Evolutionary conservation across 495 filamentous ascomycete species (phyloP), one percentile per base, ranked within the genome.

Genomic region (Penicillium alfredii): DNA sequence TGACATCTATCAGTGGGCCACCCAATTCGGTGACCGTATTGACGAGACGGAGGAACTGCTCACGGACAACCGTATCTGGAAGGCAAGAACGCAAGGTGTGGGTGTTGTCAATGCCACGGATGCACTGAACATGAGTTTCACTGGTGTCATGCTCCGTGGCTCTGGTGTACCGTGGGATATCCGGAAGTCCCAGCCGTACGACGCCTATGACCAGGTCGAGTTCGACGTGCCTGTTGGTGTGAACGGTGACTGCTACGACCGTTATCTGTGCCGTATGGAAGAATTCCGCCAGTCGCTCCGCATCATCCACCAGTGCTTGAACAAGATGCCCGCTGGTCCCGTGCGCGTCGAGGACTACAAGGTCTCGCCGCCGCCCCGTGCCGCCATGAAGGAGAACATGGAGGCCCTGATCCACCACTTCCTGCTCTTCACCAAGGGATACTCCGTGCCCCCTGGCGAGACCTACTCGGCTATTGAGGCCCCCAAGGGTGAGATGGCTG

Each of bases 351-450:
- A 98, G 65, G 92, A 98, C 68, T 98, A 96, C 75, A 98, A 98
- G 75, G 80, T 99, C 61, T 83, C 84, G n/a, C 92, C 92, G 6
- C 92, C 92, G 24, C 92, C 92, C 9, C 79, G 92, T 53, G 76
- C 81, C n/a, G 93, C 92, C 47, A 99, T 99, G 92, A 99, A 99
- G 75, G 92, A 99, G 75, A 84, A 99, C 68, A 99, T 99, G 93
- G 92, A 99, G 64, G 90, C 92, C 13, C 74, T 99, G 9, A 99
- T 99, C 60, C 92, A 99, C 66, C 92, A 99, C 73, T 99, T 99
- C 75, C 69, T 99, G 31, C 78, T 99, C 20, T 99, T 88, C 69
- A 95, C 88, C 57, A 99, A 97, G 73, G 92, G 92, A 38, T 99
- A 97, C 63, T 76, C 84, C 25, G 92, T 99, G 6, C 92, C 92